Evolutionary conservation across 768 basidiomycete species (phyloP).

Genomic region (Symmetrospora coprosmae): DNA sequence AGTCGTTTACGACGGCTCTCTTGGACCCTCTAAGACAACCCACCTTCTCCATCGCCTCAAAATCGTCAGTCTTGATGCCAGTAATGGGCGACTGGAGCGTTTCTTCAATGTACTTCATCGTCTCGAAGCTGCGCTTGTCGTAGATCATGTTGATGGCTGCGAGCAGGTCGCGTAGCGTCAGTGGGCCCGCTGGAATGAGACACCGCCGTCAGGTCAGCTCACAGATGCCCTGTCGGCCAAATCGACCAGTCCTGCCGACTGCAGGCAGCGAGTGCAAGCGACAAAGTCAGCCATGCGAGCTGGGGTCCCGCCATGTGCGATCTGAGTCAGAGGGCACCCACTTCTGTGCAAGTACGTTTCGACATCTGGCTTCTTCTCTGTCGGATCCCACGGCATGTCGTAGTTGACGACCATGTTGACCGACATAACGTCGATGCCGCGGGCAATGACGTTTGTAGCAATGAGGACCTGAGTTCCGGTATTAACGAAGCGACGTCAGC

Average conservation of each 20-base stretch:
- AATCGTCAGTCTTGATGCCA: slow-evolving; percentile 71
- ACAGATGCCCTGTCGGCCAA: slow-evolving; percentile 84
- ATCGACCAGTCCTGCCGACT: slow-evolving; percentile 87
- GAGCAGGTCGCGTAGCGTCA: background rate
- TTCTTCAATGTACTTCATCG: slow-evolving; percentile 80
- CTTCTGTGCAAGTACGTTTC: slow-evolving; percentile 98
- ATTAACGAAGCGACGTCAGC: too few relatives aligned
- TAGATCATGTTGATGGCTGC: slow-evolving; percentile 83
- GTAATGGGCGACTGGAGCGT: slow-evolving; percentile 62
- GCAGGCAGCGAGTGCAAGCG: background rate
- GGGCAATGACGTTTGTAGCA: slow-evolving; percentile 95
- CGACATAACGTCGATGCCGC: slow-evolving; percentile 95
- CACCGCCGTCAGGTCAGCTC: background rate
- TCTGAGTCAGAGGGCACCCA: slow-evolving; percentile 38
- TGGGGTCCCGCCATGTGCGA: background rate
- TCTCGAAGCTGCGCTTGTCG: slow-evolving; percentile 66
- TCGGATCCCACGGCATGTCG: slow-evolving; percentile 74
- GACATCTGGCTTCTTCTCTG: slow-evolving; percentile 60
- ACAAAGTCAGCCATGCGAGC: background rate
- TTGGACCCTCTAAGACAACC: background rate
- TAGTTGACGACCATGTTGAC: slow-evolving; percentile 99
- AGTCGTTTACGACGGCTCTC: too few relatives aligned
- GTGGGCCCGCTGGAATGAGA: too few relatives aligned
- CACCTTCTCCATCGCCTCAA: slow-evolving; percentile 63
- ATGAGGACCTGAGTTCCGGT: slow-evolving; percentile 56